Evolutionary conservation across 2,329 filamentous ascomycete species (phyloP).

Genomic region (Cordyceps tenuipes): DNA sequence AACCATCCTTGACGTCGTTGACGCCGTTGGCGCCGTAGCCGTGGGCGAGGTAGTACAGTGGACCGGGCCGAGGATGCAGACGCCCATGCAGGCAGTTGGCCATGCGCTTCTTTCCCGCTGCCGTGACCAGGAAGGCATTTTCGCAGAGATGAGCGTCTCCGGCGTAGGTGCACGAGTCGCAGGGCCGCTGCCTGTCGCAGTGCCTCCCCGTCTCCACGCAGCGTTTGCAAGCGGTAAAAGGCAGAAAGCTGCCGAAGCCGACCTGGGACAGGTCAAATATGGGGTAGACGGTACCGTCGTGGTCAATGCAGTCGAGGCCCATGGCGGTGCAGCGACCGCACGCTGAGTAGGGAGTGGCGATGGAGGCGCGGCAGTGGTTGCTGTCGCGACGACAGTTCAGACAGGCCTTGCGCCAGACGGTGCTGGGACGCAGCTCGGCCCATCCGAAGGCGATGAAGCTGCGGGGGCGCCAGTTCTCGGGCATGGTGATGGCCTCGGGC

Average conservation of each 20-base stretch:
- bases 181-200: conserved; percentile 31
- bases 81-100: conserved; percentile 15
- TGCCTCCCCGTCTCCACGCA: conserved; percentile 18
- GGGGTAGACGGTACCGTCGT: conserved; percentile 13
- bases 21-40: conserved; percentile 24
- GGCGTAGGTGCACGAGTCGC: conserved; percentile 24
- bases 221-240: conserved; percentile 19
- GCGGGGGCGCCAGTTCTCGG: conserved; percentile 13
- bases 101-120: not conserved
- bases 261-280: conserved; percentile 23
- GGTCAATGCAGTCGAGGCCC: conserved; percentile 22
- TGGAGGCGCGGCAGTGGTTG: conserved; percentile 17
- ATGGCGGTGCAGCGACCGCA: conserved; percentile 22
- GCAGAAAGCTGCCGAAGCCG: conserved; percentile 22
- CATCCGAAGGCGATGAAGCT: conserved; percentile 14
- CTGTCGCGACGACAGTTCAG: conserved; percentile 11
- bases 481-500: conserved; percentile 7
- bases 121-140: conserved; percentile 13
- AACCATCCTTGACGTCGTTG: conserved; percentile 19
- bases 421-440: conserved; percentile 14
- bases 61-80: conserved; percentile 15
- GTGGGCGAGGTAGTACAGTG: conserved; percentile 27
- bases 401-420: conserved; percentile 15
- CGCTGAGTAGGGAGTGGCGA: conserved; percentile 12
- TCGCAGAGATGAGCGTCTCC: conserved; percentile 15